Evolutionary conservation across 2,329 filamentous ascomycete species (phyloP), one percentile per base, ranked within the genome.

Genomic region (Teratosphaeria nubilosa): DNA sequence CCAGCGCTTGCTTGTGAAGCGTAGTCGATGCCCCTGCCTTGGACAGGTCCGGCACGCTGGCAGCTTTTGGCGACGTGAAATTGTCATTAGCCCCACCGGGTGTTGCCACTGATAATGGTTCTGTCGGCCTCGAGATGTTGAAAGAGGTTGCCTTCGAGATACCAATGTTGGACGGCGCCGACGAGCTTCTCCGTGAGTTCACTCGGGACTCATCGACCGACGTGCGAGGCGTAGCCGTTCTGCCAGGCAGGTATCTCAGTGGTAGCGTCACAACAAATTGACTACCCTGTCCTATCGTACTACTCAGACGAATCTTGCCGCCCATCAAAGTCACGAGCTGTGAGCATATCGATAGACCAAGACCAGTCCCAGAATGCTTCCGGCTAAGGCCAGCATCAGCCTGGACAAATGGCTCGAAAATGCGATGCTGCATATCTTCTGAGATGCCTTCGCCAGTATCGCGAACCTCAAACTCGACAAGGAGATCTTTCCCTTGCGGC

Each of bases 381-480:
- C 90, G 94, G 76, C 88, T 95, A 14, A 96, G 75, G 0, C 90
- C 88, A 1, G 94, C 76, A 69, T 96, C 91, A 16, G 88, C 91
- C 72, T 96, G 91, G 0, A 96, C 88, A 68, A 96, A 96, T 0
- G 91, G 91, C 70, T 96, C 91, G 69, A 96, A 96, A 9, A 96
- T 90, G 64, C 86, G 86, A 58, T 88, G 79, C 65, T 91, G 90
- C 72, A 95, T 82, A 62, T 86, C 77, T 6, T 85, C 82, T 0
- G 90, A 84, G 58, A 96, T 95, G 30, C 91, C 91, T 0, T 90
- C 90, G 0, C 91, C 91, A 0, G 86, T 92, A 64, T 96, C 91
- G 69, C 90, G 81, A 0, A 96, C 90, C 69, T 95, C 88, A 60
- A 96, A 95, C 68, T 95, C 88, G 65, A 95, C 95, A 10, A 84